Evolutionary conservation across 176 grass and related monocot species (phyloP).

Genomic region (Microstegium vimineum): DNA sequence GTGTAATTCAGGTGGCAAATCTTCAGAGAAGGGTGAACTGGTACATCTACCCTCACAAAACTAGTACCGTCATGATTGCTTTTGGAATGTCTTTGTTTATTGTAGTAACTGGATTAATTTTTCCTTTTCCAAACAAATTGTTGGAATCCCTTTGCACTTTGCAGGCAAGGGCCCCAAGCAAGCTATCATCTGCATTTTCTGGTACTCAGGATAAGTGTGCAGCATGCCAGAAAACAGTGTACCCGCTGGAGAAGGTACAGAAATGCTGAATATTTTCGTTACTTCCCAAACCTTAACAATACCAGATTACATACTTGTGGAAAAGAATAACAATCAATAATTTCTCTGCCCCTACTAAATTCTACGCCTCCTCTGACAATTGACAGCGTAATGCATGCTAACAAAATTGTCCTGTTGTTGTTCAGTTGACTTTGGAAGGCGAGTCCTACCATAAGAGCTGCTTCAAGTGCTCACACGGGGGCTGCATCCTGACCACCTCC

Average conservation of each 20-base stretch:
- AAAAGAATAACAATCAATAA: neutral
- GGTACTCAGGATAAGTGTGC: constrained; percentile 91
- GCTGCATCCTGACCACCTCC: constrained; percentile 82
- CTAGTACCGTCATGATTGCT: neutral
- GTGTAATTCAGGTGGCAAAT: constrained; percentile 45
- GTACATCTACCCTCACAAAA: constrained; percentile 38
- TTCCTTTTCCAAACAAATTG: neutral
- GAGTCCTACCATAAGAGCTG: constrained; percentile 92
- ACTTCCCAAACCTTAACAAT: neutral
- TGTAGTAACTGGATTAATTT: neutral
- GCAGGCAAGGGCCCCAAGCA: constrained; percentile 82
- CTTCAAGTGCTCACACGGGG: constrained; percentile 80
- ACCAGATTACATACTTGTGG: neutral
- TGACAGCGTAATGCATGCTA: neutral
- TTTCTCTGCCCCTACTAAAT: neutral
- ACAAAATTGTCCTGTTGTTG: neutral
- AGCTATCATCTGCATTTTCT: constrained; percentile 72
- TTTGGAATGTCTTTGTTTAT: neutral
- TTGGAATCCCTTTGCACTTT: constrained; percentile 22
- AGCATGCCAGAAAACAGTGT: constrained; percentile 86
- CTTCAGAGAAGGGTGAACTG: constrained; percentile 61
- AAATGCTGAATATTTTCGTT: neutral
- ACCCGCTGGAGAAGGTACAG: constrained; percentile 87
- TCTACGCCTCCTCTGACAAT: neutral
- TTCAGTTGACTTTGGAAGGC: constrained; percentile 75